Evolutionary conservation across 192 early-diverging fungal species (phyloP).

Genomic region (Rhizophagus sp.): DNA sequence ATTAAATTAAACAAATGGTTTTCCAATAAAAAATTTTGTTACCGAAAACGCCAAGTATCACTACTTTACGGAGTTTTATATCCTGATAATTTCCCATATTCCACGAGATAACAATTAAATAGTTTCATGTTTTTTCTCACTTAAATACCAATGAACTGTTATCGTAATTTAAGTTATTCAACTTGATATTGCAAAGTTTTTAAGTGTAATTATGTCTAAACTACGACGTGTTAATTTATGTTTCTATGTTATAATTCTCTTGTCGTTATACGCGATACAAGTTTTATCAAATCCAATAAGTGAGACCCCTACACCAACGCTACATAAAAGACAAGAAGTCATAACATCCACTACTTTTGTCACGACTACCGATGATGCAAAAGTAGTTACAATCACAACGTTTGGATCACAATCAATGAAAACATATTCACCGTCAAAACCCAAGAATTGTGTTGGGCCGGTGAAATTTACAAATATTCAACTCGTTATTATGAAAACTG

Average conservation of each 20-base stretch:
- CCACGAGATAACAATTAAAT: too few species aligned
- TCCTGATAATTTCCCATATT: too few species aligned
- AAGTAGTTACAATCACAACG: neutral
- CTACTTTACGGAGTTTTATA: too few species aligned
- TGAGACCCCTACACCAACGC: neutral
- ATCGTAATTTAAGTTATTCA: too few species aligned
- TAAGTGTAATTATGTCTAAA: neutral
- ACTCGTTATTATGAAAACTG: too few species aligned
- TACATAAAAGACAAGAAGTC: neutral
- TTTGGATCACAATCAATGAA: neutral
- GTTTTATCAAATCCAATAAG: conserved; percentile 5
- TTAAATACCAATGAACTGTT: too few species aligned
- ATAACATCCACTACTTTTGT: neutral
- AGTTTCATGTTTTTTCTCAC: too few species aligned
- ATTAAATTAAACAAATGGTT: too few species aligned
- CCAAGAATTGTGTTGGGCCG: neutral
- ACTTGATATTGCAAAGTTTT: neutral
- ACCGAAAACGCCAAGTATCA: too few species aligned
- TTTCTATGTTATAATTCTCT: neutral
- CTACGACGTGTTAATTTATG: neutral
- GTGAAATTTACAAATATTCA: neutral
- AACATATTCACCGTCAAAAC: neutral
- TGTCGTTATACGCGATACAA: neutral
- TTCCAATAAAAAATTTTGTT: too few species aligned
- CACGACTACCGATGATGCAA: neutral